Percentiles rank a stretch among this genome's conserved stretches.
phyloP scores from a whole-genome alignment of 306 rosid species.

The Vicia villosa region DNA sequence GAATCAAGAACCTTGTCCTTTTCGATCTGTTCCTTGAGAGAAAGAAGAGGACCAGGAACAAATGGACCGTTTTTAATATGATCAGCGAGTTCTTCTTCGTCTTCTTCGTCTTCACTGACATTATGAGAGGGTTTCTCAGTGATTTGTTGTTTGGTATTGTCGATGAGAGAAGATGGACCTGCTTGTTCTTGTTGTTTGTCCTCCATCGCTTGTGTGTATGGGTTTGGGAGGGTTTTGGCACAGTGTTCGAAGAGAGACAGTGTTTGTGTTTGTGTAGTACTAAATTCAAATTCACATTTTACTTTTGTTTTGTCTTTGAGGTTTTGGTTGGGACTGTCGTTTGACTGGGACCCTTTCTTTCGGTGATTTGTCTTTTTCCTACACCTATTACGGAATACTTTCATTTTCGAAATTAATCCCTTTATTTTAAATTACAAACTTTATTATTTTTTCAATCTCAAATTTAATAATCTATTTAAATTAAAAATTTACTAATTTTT shows the following conservation, averaged over 20 bases:
- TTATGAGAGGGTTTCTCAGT: slow-evolving; percentile 37
- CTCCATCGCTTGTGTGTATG: slow-evolving; percentile 49
- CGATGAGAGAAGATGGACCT: slow-evolving; percentile 58
- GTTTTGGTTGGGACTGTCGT: background rate
- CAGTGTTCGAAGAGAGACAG: background rate
- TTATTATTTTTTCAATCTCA: too few relatives aligned
- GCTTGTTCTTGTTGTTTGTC: slow-evolving; percentile 65
- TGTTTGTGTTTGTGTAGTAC: too few relatives aligned
- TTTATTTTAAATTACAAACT: too few relatives aligned
- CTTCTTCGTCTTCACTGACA: slow-evolving; percentile 46
- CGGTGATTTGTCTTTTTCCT: slow-evolving; percentile 12
- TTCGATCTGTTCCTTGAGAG: slow-evolving; percentile 97
- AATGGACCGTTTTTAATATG: slow-evolving; percentile 46
- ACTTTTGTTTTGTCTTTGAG: slow-evolving; percentile 14
- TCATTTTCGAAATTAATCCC: too few relatives aligned
- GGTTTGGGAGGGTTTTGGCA: background rate
- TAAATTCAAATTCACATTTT: background rate
- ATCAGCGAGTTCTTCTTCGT: slow-evolving; percentile 30
- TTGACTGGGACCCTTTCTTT: slow-evolving; percentile 13
- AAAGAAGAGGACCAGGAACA: slow-evolving; percentile 83
- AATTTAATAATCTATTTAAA: too few relatives aligned
- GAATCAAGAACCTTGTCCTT: slow-evolving; percentile 68
- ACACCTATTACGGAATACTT: background rate
- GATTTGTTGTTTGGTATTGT: slow-evolving; percentile 41
- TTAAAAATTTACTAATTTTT: too few relatives aligned